Percentiles rank a stretch among this genome's conserved stretches.
Conservation (phyloP, 2,329 filamentous ascomycete genomes). For the Hymenoscyphus salicellus region DNA sequence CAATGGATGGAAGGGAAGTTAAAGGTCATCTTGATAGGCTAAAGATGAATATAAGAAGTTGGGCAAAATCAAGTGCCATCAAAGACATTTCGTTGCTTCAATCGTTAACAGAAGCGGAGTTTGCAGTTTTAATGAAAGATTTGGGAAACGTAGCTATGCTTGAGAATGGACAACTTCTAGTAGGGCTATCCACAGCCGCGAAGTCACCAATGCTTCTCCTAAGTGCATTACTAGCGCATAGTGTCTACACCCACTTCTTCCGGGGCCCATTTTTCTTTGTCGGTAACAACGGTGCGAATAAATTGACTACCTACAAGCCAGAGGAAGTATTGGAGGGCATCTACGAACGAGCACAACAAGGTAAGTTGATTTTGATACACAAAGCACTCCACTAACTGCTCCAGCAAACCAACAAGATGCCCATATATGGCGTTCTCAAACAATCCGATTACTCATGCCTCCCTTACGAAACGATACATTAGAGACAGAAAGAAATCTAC, state of each 20-base stretch:
- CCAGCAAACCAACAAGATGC: conserved; percentile 21
- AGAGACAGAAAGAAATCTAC: conserved; percentile 5
- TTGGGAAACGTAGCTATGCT: background rate
- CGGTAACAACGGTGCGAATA: background rate
- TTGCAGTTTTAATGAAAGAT: background rate
- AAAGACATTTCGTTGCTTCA: too few species aligned
- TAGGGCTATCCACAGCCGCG: background rate
- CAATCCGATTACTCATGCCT: conserved; percentile 18
- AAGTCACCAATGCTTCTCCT: conserved; percentile 4
- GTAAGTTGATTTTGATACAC: conserved; percentile 9
- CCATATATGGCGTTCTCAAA: conserved; percentile 24
- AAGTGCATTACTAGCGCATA: conserved; percentile 8
- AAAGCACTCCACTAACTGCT: background rate
- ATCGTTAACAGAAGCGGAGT: too few species aligned
- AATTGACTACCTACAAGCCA: background rate
- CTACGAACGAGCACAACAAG: conserved; percentile 6
- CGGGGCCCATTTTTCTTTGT: conserved; percentile 8
- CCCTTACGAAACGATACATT: conserved; percentile 1
- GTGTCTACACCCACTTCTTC: conserved; percentile 1
- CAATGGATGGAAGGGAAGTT: too few species aligned
- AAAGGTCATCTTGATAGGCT: too few species aligned
- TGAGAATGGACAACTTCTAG: conserved; percentile 4
- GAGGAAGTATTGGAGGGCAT: conserved; percentile 11
- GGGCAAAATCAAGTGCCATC: too few species aligned
- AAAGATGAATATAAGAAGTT: too few species aligned